Conservation (phyloP, 345 rosid species). For the Microcos paniculata region DNA sequence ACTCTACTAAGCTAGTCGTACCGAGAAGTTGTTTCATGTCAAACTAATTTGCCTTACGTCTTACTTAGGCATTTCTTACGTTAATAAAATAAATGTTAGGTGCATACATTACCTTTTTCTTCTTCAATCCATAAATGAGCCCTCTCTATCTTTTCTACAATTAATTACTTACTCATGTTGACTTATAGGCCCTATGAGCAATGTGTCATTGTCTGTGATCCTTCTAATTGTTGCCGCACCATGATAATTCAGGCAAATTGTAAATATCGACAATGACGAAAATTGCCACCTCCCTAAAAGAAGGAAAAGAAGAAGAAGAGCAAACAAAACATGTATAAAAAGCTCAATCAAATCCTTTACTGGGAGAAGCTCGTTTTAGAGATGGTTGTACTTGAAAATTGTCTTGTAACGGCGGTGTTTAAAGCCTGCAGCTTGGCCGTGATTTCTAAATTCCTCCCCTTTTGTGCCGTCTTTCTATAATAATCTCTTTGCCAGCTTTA, state of each 20-base stretch:
- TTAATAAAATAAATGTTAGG: background rate
- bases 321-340: background rate
- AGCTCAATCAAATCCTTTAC: background rate
- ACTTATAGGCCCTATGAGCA: background rate
- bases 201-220: background rate
- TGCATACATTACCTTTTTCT: background rate
- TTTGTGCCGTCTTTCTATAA: background rate
- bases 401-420: background rate
- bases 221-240: background rate
- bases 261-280: background rate
- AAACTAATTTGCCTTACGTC: background rate
- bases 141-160: too few relatives aligned
- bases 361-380: background rate
- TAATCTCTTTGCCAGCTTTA: background rate
- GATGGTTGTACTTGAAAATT: background rate
- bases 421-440: background rate
- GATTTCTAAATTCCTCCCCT: background rate
- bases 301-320: background rate
- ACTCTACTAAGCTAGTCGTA: too few relatives aligned
- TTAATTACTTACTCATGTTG: too few relatives aligned
- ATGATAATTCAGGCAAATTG: conserved; percentile 3
- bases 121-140: background rate
- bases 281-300: background rate
- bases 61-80: background rate
- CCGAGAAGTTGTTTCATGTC: background rate